Base-by-base conservation (phyloP, 2,329 filamentous ascomycete genomes). In the Hymenoscyphus infarciens region DNA sequence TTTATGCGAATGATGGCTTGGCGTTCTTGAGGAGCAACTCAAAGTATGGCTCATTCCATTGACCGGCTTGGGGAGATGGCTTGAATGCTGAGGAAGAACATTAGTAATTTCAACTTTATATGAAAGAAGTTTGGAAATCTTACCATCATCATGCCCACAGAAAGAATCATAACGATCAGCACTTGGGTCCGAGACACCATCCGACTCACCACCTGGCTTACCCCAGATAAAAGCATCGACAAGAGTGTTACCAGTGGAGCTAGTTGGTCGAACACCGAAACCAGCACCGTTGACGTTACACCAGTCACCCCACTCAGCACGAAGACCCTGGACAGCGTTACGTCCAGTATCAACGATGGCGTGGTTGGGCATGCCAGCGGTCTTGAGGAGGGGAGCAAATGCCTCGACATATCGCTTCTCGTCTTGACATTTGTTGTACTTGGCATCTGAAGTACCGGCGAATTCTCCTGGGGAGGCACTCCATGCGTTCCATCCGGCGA, bases 401-500 rank as follows among this genome's bases (percentile, higher is more conserved):
- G 74, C 74, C 60, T 74, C 71, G 66, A 81, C 73, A 74, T 77
- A 81, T 45, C 65, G 63, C 67, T 71, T 69, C 65, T 71, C 72
- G 60, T 75, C 70, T 74, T 83, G 81, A 69, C 76, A 74, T 66
- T 70, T 62, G 72, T 81, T 81, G 74, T 81, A 84, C 77, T 68
- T 55, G 33, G 67, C 83, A 71, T 81, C 80, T 22, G 72, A 68
- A 69, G 79, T 77, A 35, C 75, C 75, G 33, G 68, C 59, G 64
- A 74, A 74, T 53, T 70, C 67, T 31, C 70, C 69, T 55, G 70
- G 70, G 53, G 31, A 60, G 56, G 66, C 38, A 31, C 64, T 64
- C 63, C 64, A 75, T 29, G 70, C 72, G 69, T 85, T 85, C 76
- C 83, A 85, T 77, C 83, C 83, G 66, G 82, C 77, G n/a, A 85